Evolutionary conservation across 768 basidiomycete species (phyloP).

Genomic region (Auricularia heimuer): DNA sequence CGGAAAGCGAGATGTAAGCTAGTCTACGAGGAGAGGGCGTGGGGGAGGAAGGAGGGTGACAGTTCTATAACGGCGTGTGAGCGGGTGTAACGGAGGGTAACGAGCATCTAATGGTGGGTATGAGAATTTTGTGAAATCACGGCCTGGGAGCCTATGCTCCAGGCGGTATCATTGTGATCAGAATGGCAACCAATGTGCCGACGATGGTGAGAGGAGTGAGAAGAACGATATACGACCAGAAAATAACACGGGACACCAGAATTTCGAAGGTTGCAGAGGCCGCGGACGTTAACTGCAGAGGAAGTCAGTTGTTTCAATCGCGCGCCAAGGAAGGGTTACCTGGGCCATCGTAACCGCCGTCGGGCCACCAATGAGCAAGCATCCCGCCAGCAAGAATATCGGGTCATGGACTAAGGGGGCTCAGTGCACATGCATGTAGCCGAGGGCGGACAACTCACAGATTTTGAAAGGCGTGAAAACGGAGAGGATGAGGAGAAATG

Average conservation of each 20-base stretch:
- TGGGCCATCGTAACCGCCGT: neutral
- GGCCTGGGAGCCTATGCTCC: neutral
- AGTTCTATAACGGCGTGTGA: too few species aligned
- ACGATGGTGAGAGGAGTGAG: neutral
- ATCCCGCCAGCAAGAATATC: neutral
- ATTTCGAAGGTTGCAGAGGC: neutral
- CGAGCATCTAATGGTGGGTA: neutral
- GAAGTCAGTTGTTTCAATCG: neutral
- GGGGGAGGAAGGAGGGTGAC: too few species aligned
- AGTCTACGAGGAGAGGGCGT: too few species aligned
- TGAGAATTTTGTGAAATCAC: neutral
- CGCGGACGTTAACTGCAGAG: neutral
- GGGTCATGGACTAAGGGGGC: neutral
- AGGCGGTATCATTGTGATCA: neutral
- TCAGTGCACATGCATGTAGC: too few species aligned
- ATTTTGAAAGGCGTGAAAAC: neutral
- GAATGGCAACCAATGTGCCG: neutral
- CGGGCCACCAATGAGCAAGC: neutral
- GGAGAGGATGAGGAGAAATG: neutral
- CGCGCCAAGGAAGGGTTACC: neutral
- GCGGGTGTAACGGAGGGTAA: too few species aligned
- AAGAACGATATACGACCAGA: neutral
- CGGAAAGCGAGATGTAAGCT: too few species aligned
- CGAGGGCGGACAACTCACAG: neutral
- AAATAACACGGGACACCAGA: neutral